Percentiles rank a stretch among this genome's conserved stretches.
Evolutionary conservation across 169 alveolate species (phyloP).

Genomic region (Cryptosporidium sp.): DNA sequence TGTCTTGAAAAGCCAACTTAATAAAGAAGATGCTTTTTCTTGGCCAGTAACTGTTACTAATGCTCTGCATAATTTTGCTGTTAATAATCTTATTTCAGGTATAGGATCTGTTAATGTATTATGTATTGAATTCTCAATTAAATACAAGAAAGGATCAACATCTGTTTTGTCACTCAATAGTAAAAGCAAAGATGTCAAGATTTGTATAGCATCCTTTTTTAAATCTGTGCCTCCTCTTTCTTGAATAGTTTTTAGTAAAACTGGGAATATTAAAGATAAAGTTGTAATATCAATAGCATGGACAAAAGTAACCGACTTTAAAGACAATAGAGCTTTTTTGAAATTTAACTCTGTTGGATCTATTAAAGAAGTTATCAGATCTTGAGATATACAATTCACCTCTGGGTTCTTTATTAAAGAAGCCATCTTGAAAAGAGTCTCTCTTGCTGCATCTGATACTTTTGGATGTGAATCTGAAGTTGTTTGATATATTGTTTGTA

Average conservation of each 20-base stretch:
- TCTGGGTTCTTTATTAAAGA: conserved; percentile 62
- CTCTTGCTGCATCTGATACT: conserved; percentile 66
- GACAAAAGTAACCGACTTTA: conserved; percentile 50
- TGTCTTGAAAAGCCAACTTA: conserved; percentile 43
- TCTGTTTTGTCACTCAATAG: conserved; percentile 40
- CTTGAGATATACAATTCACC: conserved; percentile 34
- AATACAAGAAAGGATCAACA: conserved; percentile 43
- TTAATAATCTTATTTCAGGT: conserved; percentile 57
- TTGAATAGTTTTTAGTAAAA: conserved; percentile 40
- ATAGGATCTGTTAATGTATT: conserved; percentile 54
- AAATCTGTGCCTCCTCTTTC: conserved; percentile 58
- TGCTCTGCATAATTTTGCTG: conserved; percentile 58
- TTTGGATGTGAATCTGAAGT: conserved; percentile 70
- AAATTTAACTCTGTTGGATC: conserved; percentile 65
- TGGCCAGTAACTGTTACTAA: conserved; percentile 48
- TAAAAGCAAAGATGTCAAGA: conserved; percentile 21
- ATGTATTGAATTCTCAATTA: conserved; percentile 53
- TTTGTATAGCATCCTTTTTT: conserved; percentile 53
- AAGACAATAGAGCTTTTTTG: conserved; percentile 20
- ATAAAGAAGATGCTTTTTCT: conserved; percentile 43
- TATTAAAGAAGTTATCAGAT: conserved; percentile 14
- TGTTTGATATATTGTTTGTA: conserved; percentile 36
- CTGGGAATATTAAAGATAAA: conserved; percentile 48
- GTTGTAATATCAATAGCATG: conserved; percentile 61
- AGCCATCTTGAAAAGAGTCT: conserved; percentile 42